phyloP scores from a whole-genome alignment of 1,139 yeast species.

The Barnettozyma hawaiiensis region DNA sequence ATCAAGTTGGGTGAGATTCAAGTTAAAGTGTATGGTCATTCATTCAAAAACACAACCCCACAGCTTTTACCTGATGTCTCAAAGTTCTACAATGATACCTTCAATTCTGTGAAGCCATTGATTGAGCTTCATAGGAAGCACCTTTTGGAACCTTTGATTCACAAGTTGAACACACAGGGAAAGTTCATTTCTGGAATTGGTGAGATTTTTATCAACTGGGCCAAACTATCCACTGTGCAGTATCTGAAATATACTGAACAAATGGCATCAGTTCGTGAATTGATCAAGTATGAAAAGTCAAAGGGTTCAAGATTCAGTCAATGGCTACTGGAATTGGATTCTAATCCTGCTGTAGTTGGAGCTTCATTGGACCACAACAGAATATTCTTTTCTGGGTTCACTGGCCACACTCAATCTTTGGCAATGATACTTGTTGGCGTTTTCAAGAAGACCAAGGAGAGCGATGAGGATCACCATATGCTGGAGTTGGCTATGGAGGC shows the following conservation, averaged over 20 bases:
- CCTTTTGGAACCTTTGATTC: constrained; percentile 51
- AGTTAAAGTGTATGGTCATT: constrained; percentile 48
- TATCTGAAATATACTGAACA: constrained; percentile 56
- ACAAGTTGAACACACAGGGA: constrained; percentile 51
- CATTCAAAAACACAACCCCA: constrained; percentile 35
- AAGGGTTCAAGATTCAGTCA: constrained; percentile 42
- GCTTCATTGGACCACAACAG: constrained; percentile 50
- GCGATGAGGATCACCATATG: constrained; percentile 50
- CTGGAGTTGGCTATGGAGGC: constrained; percentile 51
- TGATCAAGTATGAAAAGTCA: constrained; percentile 48
- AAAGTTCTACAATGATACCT: constrained; percentile 55
- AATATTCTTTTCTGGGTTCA: constrained; percentile 68
- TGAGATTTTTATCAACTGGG: constrained; percentile 62
- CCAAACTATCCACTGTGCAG: constrained; percentile 48
- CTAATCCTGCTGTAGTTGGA: constrained; percentile 34
- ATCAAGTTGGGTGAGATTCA: constrained; percentile 65
- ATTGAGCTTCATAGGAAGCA: constrained; percentile 51
- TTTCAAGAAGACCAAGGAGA: constrained; percentile 42
- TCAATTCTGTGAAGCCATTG: constrained; percentile 57
- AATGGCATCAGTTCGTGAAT: constrained; percentile 45
- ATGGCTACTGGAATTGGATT: constrained; percentile 45
- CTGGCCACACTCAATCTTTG: constrained; percentile 66
- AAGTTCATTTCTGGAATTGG: constrained; percentile 64
- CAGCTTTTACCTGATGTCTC: constrained; percentile 42
- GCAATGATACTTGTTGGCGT: constrained; percentile 64